Evolutionary conservation across 345 rosid species (phyloP).

Genomic region (Eucalyptus pauciflora): DNA sequence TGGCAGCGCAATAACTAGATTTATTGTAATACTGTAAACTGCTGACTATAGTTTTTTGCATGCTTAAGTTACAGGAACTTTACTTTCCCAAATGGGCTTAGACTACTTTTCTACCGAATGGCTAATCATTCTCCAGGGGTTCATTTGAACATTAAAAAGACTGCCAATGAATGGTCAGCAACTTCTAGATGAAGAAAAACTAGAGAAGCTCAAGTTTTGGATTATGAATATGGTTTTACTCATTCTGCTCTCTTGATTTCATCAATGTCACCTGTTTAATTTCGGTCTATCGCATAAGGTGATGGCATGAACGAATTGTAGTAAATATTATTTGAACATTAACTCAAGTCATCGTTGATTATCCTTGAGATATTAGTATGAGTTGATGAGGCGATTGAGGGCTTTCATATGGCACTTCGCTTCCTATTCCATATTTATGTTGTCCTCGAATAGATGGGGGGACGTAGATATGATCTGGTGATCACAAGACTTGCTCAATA

Average conservation of each 20-base stretch:
- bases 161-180: background rate
- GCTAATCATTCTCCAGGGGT: background rate
- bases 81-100: background rate
- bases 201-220: background rate
- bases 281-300: rapidly evolving
- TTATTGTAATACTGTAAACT: background rate
- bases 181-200: background rate
- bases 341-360: background rate
- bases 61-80: background rate
- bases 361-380: background rate
- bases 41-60: background rate
- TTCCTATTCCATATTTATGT: background rate
- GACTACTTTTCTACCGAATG: background rate
- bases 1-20: background rate
- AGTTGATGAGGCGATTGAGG: background rate
- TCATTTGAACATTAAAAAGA: background rate
- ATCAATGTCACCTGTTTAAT: background rate
- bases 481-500: background rate
- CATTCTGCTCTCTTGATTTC: background rate
- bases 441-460: background rate
- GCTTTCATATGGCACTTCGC: background rate
- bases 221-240: background rate
- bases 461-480: rapidly evolving
- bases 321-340: background rate
- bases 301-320: background rate